Evolutionary conservation across 768 basidiomycete genomes (phyloP), one percentile per base, ranked within the genome.

Genomic region (Gymnopilus junonius): DNA sequence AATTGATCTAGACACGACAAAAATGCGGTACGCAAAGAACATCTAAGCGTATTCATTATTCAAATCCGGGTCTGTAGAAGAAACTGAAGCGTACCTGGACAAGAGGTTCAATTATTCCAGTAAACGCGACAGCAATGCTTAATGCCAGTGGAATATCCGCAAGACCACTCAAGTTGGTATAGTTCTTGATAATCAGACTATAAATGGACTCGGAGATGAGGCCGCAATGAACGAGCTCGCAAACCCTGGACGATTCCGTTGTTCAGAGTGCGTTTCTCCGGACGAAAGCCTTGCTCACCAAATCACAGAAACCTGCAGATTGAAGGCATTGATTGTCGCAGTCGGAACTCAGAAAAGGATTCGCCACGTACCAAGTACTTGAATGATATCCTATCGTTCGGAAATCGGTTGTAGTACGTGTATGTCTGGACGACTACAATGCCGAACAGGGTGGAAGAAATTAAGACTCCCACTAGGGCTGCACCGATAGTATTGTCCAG

Each of bases 401-500:
- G 59, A 34, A 65, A 65, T 8, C 27, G 51, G 15, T 14, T 54
- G 32, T 55, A 61, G 43, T 64, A 64, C 15, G 53, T 34, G 27
- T 60, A 64, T 8, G 34, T 31, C 25, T 64, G 63, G 10, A 60
- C 32, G 8, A 45, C 43, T 11, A 64, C 37, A 5, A 64, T 29
- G 4, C 63, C 63, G 40, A 60, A 61, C 8, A 64, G 42, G 29
- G 55, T 31, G n/a, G 32, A 34, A 4, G 63, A 64, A 25, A 64
- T 12, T n/a, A 56, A 21, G 20, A 55, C 40, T 1, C 63, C 63
- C 20, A 64, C 39, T 31, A 42, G 40, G 48, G 55, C 29, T 11
- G 63, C 58, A 15, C 63, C 63, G 3, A 60, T 15, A 6, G 63
- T 64, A 17, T n/a, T n/a, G 31, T 51, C 27, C 8, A 51, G 14